A percentile compares a stretch with the other conserved stretches of the same genome.
Conservation (phyloP, 768 basidiomycete genomes). For the Agrocybe praecox region DNA sequence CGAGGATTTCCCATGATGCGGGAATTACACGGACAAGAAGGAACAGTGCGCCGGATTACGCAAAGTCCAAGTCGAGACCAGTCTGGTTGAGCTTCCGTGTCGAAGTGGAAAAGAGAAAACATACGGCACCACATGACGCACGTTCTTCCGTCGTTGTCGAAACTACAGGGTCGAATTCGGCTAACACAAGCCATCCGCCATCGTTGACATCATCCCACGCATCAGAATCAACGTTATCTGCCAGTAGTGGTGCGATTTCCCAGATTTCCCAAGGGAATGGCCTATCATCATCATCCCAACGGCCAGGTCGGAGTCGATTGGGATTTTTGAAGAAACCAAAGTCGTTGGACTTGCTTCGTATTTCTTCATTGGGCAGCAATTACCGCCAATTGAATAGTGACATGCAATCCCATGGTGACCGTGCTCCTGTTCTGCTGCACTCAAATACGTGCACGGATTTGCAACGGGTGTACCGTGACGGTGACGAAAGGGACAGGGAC, state of each 20-base stretch:
- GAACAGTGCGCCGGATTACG: background rate
- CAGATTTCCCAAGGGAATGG: background rate
- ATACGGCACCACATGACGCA: background rate
- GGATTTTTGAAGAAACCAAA: background rate
- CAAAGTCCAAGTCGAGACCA: background rate
- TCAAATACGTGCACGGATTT: background rate
- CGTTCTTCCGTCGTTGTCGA: conserved; percentile 1
- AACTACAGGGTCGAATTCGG: background rate
- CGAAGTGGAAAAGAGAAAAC: background rate
- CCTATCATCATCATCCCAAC: background rate
- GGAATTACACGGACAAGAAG: background rate
- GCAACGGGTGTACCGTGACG: background rate
- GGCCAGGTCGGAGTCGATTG: background rate
- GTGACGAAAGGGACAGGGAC: background rate
- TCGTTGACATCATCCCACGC: background rate
- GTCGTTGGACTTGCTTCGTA: background rate
- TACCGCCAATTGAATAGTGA: no score
- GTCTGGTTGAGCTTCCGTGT: background rate
- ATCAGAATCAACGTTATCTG: background rate
- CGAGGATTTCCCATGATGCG: background rate
- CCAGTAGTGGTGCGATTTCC: background rate
- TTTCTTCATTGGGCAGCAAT: background rate
- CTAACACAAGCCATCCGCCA: background rate
- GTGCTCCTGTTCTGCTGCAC: background rate
- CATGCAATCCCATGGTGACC: background rate